A percentile compares a stretch with the other conserved stretches of the same genome.
These are phyloP conservation scores for Silene latifolia DNA, from an alignment of 148 eudicot species.

Conservation along the genomic window DNA sequence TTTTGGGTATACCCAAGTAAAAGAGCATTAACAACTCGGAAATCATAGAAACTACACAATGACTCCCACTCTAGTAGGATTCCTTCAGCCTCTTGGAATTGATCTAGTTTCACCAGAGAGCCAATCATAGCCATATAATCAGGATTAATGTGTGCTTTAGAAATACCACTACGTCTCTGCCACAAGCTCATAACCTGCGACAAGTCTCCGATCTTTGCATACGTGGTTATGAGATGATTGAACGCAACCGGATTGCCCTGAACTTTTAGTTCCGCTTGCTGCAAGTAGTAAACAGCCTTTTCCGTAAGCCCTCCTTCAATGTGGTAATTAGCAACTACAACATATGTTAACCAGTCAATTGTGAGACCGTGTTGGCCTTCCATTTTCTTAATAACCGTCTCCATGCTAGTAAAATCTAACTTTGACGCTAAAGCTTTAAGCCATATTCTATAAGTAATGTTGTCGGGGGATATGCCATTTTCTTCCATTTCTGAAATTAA, in stretches of 20 bases:
- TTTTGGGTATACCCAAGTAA: constrained; percentile 42
- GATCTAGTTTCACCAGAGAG: constrained; percentile 46
- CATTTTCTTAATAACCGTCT: constrained; percentile 40
- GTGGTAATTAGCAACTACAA: constrained; percentile 30
- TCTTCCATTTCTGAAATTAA: constrained; percentile 44
- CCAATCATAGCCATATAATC: constrained; percentile 44
- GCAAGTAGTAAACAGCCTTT: constrained; percentile 38
- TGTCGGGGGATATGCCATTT: constrained; percentile 38
- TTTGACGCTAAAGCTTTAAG: constrained; percentile 36
- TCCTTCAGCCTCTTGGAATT: constrained; percentile 39
- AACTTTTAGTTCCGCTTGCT: constrained; percentile 39
- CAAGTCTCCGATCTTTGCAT: constrained; percentile 41
- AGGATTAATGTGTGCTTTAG: constrained; percentile 34
- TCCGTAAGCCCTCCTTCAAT: constrained; percentile 37
- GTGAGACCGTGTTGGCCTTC: constrained; percentile 26
- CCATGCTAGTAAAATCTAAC: constrained; percentile 37
- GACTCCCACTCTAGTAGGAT: constrained; percentile 54
- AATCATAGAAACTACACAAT: constrained; percentile 34
- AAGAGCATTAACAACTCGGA: constrained; percentile 48
- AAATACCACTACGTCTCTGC: constrained; percentile 27
- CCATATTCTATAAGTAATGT: constrained; percentile 45
- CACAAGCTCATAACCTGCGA: constrained; percentile 43
- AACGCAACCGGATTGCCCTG: constrained; percentile 28
- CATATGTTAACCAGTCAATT: constrained; percentile 45
- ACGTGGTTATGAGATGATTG: constrained; percentile 41